phyloP scores from a whole-genome alignment of 1,284 basidiomycete species.

The Naganishia sp. region DNA sequence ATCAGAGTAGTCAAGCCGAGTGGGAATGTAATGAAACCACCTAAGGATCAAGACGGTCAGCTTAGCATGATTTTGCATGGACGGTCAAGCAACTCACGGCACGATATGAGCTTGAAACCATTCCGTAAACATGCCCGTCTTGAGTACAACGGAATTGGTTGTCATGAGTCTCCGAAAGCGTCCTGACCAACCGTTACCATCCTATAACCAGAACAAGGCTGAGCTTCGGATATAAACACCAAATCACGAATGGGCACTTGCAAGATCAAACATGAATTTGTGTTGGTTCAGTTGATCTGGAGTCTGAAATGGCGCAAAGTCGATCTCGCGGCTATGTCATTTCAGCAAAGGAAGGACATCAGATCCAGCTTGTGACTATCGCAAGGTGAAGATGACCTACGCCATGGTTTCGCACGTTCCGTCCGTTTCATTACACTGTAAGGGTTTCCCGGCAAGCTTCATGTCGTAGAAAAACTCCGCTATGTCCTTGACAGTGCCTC shows the following conservation, averaged over 20 bases:
- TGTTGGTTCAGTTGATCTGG: slow-evolving; percentile 45
- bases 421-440: slow-evolving; percentile 49
- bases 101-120: slow-evolving; percentile 53
- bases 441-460: slow-evolving; percentile 45
- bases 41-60: slow-evolving; percentile 31
- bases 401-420: slow-evolving; percentile 48
- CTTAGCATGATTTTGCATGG: neutral
- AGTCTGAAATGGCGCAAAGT: slow-evolving; percentile 43
- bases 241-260: slow-evolving; percentile 55
- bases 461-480: slow-evolving; percentile 49
- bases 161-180: slow-evolving; percentile 49
- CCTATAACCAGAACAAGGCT: neutral
- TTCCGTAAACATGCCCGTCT: slow-evolving; percentile 53
- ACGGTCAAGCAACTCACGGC: slow-evolving; percentile 40
- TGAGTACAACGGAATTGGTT: slow-evolving; percentile 56
- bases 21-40: slow-evolving; percentile 53
- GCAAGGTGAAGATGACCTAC: slow-evolving; percentile 36
- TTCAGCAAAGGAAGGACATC: neutral
- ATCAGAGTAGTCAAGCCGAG: slow-evolving; percentile 52
- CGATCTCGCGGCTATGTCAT: slow-evolving; percentile 42
- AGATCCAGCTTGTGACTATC: neutral
- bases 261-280: slow-evolving; percentile 57
- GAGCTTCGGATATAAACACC: slow-evolving; percentile 38
- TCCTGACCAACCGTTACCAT: slow-evolving; percentile 18
- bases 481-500: slow-evolving; percentile 32